Evolutionary conservation across 768 basidiomycete genomes (phyloP).

Genomic region (Coprinopsis marcescibilis): DNA sequence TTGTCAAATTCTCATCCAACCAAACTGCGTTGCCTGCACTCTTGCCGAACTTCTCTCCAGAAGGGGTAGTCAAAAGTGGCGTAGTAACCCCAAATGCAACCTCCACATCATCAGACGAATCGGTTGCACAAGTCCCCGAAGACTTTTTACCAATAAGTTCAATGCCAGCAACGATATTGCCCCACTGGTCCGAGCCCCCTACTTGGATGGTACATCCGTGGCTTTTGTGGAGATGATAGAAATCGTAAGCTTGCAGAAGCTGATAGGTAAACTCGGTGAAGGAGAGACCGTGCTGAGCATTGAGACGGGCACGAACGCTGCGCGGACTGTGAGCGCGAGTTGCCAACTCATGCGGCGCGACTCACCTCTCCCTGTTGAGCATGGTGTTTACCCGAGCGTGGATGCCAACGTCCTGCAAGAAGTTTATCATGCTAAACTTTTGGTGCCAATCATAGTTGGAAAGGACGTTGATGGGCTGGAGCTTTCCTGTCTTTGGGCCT

Average conservation of each 20-base stretch:
- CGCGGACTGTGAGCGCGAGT: not conserved
- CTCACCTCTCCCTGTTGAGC: constrained; percentile 85
- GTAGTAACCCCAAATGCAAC: constrained; percentile 82
- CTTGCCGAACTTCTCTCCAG: constrained; percentile 96
- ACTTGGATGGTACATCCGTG: constrained; percentile 79
- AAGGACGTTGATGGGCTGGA: constrained; percentile 24
- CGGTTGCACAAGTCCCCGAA: constrained; percentile 15
- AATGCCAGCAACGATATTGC: constrained; percentile 91
- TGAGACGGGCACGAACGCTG: constrained; percentile 80
- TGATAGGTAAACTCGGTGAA: constrained; percentile 99
- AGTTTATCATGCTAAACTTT: constrained; percentile 70
- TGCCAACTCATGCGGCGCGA: not conserved
- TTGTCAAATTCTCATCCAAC: constrained; percentile 74
- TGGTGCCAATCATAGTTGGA: constrained; percentile 74
- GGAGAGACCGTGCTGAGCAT: constrained; percentile 83
- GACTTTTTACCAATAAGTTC: constrained; percentile 74
- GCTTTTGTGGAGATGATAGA: constrained; percentile 63
- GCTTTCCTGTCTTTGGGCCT: constrained; percentile 14
- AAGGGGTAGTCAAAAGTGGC: constrained; percentile 84
- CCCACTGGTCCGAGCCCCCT: constrained; percentile 98
- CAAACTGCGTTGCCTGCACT: constrained; percentile 94
- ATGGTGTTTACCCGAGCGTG: constrained; percentile 82
- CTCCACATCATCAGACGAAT: constrained; percentile 11
- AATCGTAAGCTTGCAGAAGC: constrained; percentile 95
- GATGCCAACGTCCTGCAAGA: constrained; percentile 76